Base-by-base conservation (phyloP, 805 yeast genomes). In the Spathaspora passalidarum region DNA sequence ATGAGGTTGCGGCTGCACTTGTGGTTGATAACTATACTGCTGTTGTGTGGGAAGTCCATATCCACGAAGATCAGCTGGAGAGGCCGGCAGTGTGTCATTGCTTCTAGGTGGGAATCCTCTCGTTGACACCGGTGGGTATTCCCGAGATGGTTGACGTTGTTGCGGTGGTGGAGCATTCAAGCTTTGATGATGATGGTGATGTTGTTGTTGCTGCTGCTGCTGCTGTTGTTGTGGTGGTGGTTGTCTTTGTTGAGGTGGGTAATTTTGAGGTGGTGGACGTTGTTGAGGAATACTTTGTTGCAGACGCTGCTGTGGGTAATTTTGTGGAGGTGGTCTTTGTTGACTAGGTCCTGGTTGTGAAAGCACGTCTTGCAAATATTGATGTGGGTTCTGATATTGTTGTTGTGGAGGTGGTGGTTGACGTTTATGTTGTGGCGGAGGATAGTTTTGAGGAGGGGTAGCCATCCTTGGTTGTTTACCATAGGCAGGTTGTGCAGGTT, bases 381-480 rank as follows among this genome's bases (percentile, higher is more conserved):
- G 38, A 4, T 18, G 32, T 4, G 42, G 43, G 14, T 11, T 6
- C 7, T 29, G 37, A 8, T 40, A 42, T 13, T 29, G 38, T 13
- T 14, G 21, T 18, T 18, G 38, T 19, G 13, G 43, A 2, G n/a
- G 43, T n/a, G 36, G 45, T 5, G 34, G 43, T 13, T 20, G 37
- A 11, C 34, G 45, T 21, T 39, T 38, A 10, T 44, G 48, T 10
- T 47, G 55, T 39, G 32, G 38, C 13, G 51, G 55, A 17, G 45
- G 51, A 16, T 41, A 53, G 37, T 51, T 43, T 32, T 45, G 53
- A 14, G 51, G 50, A 29, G 41, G 53, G 16, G 44, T 49, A 47
- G 44, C 56, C 37, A 40, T 51, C n/a, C n/a, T n/a, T 14, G 7
- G 41, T 17, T n/a, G n/a, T n/a, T n/a, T n/a, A n/a, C n/a, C n/a